Conservation (phyloP, 805 yeast species). For the Ogataea haglerorum region DNA sequence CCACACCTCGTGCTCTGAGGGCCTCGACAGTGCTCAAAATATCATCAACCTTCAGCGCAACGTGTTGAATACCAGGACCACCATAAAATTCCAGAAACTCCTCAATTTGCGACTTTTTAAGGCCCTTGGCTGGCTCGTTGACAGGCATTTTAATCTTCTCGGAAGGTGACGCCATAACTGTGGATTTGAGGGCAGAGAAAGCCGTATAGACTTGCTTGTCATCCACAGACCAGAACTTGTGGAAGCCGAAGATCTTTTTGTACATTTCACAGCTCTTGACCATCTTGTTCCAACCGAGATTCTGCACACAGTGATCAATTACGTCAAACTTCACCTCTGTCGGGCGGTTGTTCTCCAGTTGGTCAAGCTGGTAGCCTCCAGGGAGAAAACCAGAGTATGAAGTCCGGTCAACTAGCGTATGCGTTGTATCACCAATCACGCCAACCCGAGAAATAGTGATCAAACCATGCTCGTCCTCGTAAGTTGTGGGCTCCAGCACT, state of each 20-base stretch:
- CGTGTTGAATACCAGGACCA: constrained; percentile 85
- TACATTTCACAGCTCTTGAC: constrained; percentile 55
- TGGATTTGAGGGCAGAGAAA: constrained; percentile 64
- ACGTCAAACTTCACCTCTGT: constrained; percentile 33
- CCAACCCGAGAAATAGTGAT: constrained; percentile 50
- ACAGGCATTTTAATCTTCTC: constrained; percentile 74
- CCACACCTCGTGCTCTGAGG: constrained; percentile 61
- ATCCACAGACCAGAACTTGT: constrained; percentile 81
- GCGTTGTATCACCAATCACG: constrained; percentile 62
- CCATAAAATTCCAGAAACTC: constrained; percentile 71
- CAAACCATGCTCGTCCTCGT: constrained; percentile 46
- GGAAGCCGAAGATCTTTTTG: constrained; percentile 65
- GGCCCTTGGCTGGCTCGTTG: constrained; percentile 77
- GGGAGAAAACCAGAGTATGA: constrained; percentile 28
- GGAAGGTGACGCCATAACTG: constrained; percentile 70
- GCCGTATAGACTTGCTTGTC: constrained; percentile 71
- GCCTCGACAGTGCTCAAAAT: constrained; percentile 54
- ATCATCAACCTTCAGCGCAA: constrained; percentile 64
- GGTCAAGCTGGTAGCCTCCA: constrained; percentile 17
- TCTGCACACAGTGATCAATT: constrained; percentile 82
- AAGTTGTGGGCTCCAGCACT: constrained; percentile 24
- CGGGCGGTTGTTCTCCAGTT: not conserved
- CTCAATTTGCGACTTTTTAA: constrained; percentile 70
- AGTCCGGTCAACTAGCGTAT: constrained; percentile 56
- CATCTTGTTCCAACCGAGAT: constrained; percentile 69